Evolutionary conservation across 164 flowering plant genomes (phyloP).

Genomic region (grape (Vitis vinifera)): DNA sequence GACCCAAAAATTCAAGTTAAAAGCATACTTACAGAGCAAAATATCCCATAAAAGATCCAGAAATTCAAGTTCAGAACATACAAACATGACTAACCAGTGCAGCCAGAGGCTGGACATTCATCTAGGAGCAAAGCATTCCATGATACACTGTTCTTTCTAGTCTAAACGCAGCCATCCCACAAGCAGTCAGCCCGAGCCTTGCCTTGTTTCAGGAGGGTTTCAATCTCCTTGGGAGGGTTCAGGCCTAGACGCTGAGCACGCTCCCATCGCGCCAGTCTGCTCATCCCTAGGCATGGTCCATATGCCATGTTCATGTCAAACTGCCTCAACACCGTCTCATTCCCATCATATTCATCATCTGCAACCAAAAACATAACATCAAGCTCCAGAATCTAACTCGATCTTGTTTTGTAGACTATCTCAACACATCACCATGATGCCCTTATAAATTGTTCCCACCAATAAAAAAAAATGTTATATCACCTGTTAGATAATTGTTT

Average conservation of each 20-base stretch:
- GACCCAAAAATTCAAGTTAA: no score
- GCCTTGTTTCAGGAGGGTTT: constrained; percentile 33
- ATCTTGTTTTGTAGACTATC: neutral
- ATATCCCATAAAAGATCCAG: neutral
- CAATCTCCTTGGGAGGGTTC: constrained; percentile 69
- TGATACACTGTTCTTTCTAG: neutral
- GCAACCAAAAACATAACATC: neutral
- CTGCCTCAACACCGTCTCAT: constrained; percentile 66
- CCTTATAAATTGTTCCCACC: neutral
- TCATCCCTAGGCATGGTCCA: constrained; percentile 87
- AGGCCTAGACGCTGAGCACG: constrained; percentile 66
- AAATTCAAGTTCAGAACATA: neutral
- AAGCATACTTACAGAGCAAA: neutral
- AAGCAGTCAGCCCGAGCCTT: constrained; percentile 48
- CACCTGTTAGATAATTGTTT: no score
- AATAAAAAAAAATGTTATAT: neutral
- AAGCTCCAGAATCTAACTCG: no score
- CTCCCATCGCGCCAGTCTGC: constrained; percentile 73
- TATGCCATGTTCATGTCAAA: constrained; percentile 86
- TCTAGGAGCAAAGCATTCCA: neutral
- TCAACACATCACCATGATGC: neutral
- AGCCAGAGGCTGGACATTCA: constrained; percentile 32
- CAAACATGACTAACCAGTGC: constrained; percentile 7
- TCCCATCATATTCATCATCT: constrained; percentile 42
- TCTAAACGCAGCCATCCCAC: constrained; percentile 77